Percentiles rank a stretch among this genome's conserved stretches.
Evolutionary conservation across 2,329 filamentous ascomycete genomes (phyloP).

Genomic region (Alternaria incomplexa): DNA sequence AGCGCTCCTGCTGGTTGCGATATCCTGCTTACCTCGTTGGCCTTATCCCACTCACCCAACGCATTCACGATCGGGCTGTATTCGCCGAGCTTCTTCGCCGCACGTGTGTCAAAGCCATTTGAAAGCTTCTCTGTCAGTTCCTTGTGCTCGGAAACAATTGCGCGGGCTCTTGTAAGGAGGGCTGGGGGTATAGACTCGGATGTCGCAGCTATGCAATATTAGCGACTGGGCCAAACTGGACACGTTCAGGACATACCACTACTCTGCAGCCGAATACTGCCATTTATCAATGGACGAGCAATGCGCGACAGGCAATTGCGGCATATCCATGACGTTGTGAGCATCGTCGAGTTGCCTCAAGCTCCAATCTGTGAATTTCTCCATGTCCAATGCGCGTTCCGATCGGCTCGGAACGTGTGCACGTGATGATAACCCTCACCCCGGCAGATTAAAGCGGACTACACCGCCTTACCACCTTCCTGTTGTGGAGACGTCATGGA

Average conservation of each 20-base stretch:
- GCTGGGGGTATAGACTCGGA: conserved; percentile 57
- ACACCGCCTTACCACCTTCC: conserved; percentile 18
- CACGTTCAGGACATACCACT: conserved; percentile 22
- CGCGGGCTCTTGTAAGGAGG: conserved; percentile 62
- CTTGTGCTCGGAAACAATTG: conserved; percentile 62
- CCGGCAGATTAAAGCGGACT: conserved; percentile 2
- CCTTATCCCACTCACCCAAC: conserved; percentile 63
- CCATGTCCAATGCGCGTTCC: conserved; percentile 29
- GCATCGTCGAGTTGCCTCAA: conserved; percentile 34
- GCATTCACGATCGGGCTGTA: conserved; percentile 59
- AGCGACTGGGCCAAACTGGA: conserved; percentile 1
- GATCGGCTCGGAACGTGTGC: conserved; percentile 23
- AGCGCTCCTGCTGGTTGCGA: background rate
- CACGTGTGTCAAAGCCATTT: conserved; percentile 60
- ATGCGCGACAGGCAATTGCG: conserved; percentile 54
- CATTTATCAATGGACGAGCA: conserved; percentile 40
- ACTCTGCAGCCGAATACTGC: conserved; percentile 35
- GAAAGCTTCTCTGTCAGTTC: conserved; percentile 59
- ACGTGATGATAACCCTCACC: conserved; percentile 30
- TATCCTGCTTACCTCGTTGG: conserved; percentile 57
- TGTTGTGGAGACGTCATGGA: conserved; percentile 15
- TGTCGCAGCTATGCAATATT: conserved; percentile 23
- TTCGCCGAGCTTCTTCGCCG: conserved; percentile 65
- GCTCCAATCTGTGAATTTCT: conserved; percentile 12
- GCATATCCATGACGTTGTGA: conserved; percentile 53